Conservation (phyloP, 495 filamentous ascomycete species). For the Hypoxylon subgilvum region DNA sequence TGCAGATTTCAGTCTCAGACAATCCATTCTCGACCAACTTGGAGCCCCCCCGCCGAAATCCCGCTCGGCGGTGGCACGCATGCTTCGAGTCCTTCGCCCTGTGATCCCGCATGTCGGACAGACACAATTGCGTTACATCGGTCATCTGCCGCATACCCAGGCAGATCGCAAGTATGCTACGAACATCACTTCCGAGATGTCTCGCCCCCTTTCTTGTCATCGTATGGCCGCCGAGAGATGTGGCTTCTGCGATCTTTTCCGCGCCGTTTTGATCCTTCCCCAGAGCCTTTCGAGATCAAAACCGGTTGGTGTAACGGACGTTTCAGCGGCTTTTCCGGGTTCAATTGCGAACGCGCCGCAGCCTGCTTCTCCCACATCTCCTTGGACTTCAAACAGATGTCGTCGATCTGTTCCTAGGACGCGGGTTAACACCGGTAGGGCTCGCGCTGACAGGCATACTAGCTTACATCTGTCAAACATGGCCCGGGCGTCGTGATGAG, state of each 20-base stretch:
- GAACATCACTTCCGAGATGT: constrained; percentile 36
- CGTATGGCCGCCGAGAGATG: constrained; percentile 38
- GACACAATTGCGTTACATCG: constrained; percentile 34
- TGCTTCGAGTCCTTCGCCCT: constrained; percentile 24
- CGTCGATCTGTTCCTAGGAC: constrained; percentile 63
- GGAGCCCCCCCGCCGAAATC: constrained; percentile 36
- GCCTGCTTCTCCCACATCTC: constrained; percentile 63
- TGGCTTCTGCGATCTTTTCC: constrained; percentile 40
- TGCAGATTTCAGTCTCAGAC: constrained; percentile 40
- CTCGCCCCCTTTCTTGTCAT: constrained; percentile 41
- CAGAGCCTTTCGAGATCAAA: constrained; percentile 51
- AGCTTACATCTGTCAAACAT: constrained; percentile 61
- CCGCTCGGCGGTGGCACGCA: constrained; percentile 37
- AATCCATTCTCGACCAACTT: constrained; percentile 38
- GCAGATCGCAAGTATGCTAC: constrained; percentile 31
- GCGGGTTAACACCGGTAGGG: constrained; percentile 40
- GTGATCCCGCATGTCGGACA: constrained; percentile 32
- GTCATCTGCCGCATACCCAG: constrained; percentile 34
- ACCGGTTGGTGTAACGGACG: constrained; percentile 61
- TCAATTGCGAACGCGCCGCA: constrained; percentile 55
- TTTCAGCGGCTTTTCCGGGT: constrained; percentile 57
- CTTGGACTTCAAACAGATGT: constrained; percentile 62
- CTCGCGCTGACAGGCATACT: constrained; percentile 10
- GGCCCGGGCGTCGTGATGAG: constrained; percentile 61
- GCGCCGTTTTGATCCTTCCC: constrained; percentile 41